Evolutionary conservation across 2,329 filamentous ascomycete species (phyloP).

Genomic region (Fonsecaea pedrosoi): DNA sequence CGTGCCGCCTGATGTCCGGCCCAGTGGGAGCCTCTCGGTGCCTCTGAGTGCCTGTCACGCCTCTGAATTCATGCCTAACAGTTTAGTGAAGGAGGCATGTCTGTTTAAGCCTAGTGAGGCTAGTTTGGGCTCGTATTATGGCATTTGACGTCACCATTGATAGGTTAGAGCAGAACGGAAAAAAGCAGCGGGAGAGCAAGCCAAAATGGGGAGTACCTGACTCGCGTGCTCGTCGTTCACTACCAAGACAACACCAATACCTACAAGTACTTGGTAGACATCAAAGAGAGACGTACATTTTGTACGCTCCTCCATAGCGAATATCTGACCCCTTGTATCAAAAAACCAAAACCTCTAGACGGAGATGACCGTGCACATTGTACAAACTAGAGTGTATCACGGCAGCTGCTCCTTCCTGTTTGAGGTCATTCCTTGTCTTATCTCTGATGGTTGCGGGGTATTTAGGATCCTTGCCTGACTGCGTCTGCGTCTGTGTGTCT

Average conservation of each 20-base stretch:
- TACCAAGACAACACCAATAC: too few species aligned
- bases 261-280: too few species aligned
- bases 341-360: not conserved
- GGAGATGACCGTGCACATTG: slow-evolving; percentile 8
- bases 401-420: slow-evolving; percentile 23
- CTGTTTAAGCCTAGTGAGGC: not conserved
- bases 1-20: too few species aligned
- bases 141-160: not conserved
- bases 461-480: not conserved
- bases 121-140: not conserved
- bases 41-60: not conserved
- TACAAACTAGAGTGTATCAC: not conserved
- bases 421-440: slow-evolving; percentile 1
- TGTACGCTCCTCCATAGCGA: too few species aligned
- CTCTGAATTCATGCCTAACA: not conserved
- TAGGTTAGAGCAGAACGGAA: not conserved
- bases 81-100: not conserved
- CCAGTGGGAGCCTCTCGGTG: not conserved
- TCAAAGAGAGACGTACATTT: too few species aligned
- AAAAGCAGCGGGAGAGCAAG: not conserved
- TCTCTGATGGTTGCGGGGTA: slow-evolving; percentile 20
- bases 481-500: not conserved
- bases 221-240: too few species aligned
- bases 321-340: not conserved
- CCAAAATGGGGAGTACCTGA: not conserved